Conservation (phyloP, 169 alveolate species). For the Cryptosporidium baileyi region DNA sequence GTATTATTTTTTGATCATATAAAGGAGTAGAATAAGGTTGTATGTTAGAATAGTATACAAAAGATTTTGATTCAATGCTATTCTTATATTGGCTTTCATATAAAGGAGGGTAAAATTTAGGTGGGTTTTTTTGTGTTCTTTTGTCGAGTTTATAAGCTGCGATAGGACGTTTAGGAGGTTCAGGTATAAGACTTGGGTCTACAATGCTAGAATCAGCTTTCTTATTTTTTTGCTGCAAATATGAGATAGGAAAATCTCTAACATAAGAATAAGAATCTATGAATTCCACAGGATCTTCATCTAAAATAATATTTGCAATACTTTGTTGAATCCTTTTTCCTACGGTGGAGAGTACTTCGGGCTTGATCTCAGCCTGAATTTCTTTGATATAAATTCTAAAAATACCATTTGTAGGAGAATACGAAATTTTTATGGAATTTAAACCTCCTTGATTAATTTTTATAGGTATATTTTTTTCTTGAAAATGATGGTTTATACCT, state of each 20-base stretch:
- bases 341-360: slow-evolving; percentile 31
- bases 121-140: background rate
- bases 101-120: slow-evolving; percentile 57
- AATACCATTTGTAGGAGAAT: slow-evolving; percentile 46
- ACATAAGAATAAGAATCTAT: slow-evolving; percentile 57
- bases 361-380: slow-evolving; percentile 30
- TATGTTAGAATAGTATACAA: too few species aligned
- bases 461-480: slow-evolving; percentile 24
- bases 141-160: slow-evolving; percentile 20
- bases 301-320: slow-evolving; percentile 39
- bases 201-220: slow-evolving; percentile 6
- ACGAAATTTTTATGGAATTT: slow-evolving; percentile 24
- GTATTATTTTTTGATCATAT: background rate
- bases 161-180: slow-evolving; percentile 30
- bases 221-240: slow-evolving; percentile 1
- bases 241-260: slow-evolving; percentile 57
- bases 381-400: slow-evolving; percentile 22
- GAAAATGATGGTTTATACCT: slow-evolving; percentile 15
- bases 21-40: too few species aligned
- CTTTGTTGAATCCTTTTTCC: slow-evolving; percentile 67
- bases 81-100: too few species aligned
- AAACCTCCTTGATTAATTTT: slow-evolving; percentile 12
- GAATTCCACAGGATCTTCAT: slow-evolving; percentile 56
- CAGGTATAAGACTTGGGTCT: slow-evolving; percentile 46
- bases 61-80: too few species aligned